Evolutionary conservation across 768 basidiomycete genomes (phyloP), one percentile per base, ranked within the genome.

Genomic region (Xerocomus spinulosus): DNA sequence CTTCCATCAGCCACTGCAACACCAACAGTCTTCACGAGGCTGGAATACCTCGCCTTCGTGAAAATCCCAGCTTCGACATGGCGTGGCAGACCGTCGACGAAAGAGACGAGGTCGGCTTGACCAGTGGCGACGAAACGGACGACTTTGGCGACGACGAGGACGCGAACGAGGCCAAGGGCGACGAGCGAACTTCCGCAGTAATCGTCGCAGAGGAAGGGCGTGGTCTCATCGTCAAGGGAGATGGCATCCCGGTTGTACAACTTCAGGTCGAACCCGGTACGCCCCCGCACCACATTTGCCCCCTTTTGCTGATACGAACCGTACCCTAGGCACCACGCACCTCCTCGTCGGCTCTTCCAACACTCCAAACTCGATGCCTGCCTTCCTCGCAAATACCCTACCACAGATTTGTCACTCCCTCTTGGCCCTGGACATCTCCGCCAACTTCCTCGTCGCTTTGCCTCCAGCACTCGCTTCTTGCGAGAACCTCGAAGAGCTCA

Each of bases 381-480:
- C 78, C 3, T 90, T 94, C 63, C 76, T 98, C 46, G 76, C 81
- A 10, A 72, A 64, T 44, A 74, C 76, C 7, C 70, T 97, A 3
- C 89, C 90, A 21, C 78, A 80, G 52, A 87, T 94, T 49, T 75
- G 78, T 37, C 72, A 77, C 42, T 84, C 88, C 23, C 79, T 99
- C 36, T 82, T 99, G 48, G 92, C 90, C 9, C 80, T 98, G 37
- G 96, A 99, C 68, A 87, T 99, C 34, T 93, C 92, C 28, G 81
- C 83, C 53, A 94, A 94, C 66, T 86, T 87, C 58, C 77, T 95
- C 39, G 79, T 81, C 35, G 85, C 86, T 29, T 71, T 99, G 38
- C 93, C 96, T 10, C 83, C 86, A 17, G 80, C 84, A 15, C 78
- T 99, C 37, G 82, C 82, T n/a, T 70, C 80, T 13, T 96, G 94